Conservation (phyloP, 2,329 filamentous ascomycete genomes). For the Periconia macrospinosa region DNA sequence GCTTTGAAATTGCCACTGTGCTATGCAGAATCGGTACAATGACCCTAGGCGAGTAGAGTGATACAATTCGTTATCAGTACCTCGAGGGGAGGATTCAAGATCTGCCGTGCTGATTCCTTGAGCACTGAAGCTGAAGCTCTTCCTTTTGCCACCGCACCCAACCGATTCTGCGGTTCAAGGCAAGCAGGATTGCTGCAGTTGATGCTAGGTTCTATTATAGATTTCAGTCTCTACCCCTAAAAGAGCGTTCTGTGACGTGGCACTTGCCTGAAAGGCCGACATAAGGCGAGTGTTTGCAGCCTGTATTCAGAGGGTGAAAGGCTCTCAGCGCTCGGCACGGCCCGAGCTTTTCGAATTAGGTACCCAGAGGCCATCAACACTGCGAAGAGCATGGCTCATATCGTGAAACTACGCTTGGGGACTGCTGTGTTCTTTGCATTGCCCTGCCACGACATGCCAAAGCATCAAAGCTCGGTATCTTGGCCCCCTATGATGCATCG, state of each 20-base stretch:
- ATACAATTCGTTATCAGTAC: no score
- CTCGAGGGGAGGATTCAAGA: no score
- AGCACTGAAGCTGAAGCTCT: background rate
- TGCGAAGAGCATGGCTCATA: background rate
- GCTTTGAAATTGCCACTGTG: no score
- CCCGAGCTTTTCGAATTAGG: no score
- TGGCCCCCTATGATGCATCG: background rate
- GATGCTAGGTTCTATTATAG: background rate
- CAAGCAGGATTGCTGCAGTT: background rate
- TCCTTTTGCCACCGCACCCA: background rate
- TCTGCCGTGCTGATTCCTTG: background rate
- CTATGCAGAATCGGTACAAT: no score
- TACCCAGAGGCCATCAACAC: background rate
- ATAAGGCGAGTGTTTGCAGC: no score
- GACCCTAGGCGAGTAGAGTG: no score
- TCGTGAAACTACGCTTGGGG: background rate
- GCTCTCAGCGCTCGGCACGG: no score
- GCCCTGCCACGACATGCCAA: background rate
- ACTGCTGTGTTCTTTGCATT: background rate
- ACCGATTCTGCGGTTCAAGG: background rate
- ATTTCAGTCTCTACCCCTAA: no score
- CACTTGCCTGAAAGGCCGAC: no score
- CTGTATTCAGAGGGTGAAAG: no score
- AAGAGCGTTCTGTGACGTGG: no score
- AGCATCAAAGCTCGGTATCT: background rate